Conservation (phyloP, 2,329 filamentous ascomycete genomes). For the Saccharata proteae region DNA sequence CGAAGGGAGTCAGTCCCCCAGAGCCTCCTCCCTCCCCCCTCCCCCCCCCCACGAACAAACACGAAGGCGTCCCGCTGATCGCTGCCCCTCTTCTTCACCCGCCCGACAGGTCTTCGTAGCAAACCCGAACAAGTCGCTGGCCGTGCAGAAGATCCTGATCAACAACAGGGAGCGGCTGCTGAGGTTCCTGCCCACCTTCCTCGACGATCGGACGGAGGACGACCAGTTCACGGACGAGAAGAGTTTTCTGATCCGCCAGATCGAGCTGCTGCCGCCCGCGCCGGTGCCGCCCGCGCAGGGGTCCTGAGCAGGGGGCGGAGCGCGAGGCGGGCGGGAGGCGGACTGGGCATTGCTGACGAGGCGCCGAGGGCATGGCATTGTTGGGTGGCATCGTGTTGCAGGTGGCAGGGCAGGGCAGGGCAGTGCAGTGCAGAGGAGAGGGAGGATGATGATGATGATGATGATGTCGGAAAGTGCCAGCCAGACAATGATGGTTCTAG, state of each 20-base stretch:
- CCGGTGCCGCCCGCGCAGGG: slow-evolving; percentile 13
- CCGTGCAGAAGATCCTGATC: slow-evolving; percentile 87
- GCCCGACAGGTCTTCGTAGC: slow-evolving; percentile 71
- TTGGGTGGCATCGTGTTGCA: too few species aligned
- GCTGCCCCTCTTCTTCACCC: slow-evolving; percentile 4
- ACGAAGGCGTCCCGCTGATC: not conserved
- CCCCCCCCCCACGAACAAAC: too few species aligned
- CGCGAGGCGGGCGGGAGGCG: slow-evolving; percentile 1
- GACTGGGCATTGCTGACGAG: not conserved
- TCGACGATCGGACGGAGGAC: slow-evolving; percentile 91
- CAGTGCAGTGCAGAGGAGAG: too few species aligned
- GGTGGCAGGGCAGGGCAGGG: too few species aligned
- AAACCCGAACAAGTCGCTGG: slow-evolving; percentile 94
- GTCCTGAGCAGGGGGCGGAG: not conserved
- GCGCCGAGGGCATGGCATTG: not conserved
- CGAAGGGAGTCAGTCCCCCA: not conserved
- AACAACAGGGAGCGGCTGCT: slow-evolving; percentile 92
- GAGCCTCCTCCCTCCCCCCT: slow-evolving; percentile 9
- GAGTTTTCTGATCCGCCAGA: slow-evolving; percentile 93
- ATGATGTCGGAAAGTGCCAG: too few species aligned
- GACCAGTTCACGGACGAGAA: slow-evolving; percentile 98
- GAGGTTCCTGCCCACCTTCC: slow-evolving; percentile 77
- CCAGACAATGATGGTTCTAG: too few species aligned
- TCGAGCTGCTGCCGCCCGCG: slow-evolving; percentile 38
- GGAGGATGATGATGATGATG: too few species aligned